Percentiles rank a stretch among this genome's conserved stretches.
These are phyloP conservation scores for Durotheca rogersii DNA, from an alignment of 495 filamentous ascomycete genomes.

Conservation along the genomic window DNA sequence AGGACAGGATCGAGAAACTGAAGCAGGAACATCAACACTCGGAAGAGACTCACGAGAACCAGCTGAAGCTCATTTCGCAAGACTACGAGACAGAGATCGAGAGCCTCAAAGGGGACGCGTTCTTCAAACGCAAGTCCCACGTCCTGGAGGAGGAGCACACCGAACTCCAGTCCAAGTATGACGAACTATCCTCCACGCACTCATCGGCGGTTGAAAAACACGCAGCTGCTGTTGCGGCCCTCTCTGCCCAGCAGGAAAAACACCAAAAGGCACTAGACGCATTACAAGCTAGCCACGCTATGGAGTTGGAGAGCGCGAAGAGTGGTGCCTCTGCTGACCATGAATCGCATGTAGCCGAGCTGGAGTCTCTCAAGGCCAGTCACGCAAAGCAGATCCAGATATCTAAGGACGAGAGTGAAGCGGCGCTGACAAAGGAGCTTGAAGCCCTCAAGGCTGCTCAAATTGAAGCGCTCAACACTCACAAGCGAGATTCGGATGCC, in stretches of 20 bases:
- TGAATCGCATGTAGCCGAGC: conserved; percentile 38
- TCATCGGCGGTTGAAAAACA: conserved; percentile 37
- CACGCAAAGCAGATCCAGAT: conserved; percentile 50
- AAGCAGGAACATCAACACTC: conserved; percentile 49
- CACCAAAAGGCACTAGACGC: conserved; percentile 47
- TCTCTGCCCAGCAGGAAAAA: conserved; percentile 44
- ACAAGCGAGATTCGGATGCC: conserved; percentile 32
- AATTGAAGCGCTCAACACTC: conserved; percentile 37
- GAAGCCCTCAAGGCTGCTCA: conserved; percentile 45
- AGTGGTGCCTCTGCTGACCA: conserved; percentile 39
- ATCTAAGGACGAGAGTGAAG: conserved; percentile 42
- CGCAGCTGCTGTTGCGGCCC: conserved; percentile 36
- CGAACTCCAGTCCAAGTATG: conserved; percentile 38
- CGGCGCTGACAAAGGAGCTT: conserved; percentile 40
- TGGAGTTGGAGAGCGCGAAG: conserved; percentile 48
- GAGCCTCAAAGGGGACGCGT: conserved; percentile 55
- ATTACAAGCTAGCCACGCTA: conserved; percentile 47
- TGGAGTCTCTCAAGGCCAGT: conserved; percentile 49
- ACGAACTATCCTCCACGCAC: conserved; percentile 40
- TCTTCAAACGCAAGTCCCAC: conserved; percentile 55
- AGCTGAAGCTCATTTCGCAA: conserved; percentile 51
- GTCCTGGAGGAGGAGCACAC: conserved; percentile 50
- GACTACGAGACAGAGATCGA: conserved; percentile 60
- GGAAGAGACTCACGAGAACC: conserved; percentile 48
- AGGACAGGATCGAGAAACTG: conserved; percentile 46